These are phyloP conservation scores for Parmelia sp. DNA, from an alignment of 495 filamentous ascomycete species.

Conservation along the genomic window DNA sequence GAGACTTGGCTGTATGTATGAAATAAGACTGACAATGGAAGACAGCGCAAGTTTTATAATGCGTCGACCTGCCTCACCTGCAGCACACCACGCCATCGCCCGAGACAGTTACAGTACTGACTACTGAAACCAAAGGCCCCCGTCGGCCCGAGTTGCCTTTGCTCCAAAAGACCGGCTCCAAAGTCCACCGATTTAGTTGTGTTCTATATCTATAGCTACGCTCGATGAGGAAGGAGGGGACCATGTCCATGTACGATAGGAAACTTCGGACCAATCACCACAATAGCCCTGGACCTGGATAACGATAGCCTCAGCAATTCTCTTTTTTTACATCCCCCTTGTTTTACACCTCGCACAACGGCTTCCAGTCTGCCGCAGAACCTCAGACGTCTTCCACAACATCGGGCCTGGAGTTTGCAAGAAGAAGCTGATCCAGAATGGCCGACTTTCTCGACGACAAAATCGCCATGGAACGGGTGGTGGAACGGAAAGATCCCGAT, in stretches of 20 bases:
- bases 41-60: no score
- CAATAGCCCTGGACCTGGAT: not conserved
- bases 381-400: no score
- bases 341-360: not conserved
- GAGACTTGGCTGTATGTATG: no score
- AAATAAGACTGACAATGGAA: no score
- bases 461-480: not conserved
- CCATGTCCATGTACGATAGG: not conserved
- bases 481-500: not conserved
- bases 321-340: not conserved
- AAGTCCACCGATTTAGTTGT: not conserved
- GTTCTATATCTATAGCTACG: not conserved
- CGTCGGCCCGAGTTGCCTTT: slow-evolving; percentile 2
- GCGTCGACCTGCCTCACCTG: no score
- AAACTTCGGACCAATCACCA: not conserved
- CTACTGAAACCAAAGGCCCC: not conserved
- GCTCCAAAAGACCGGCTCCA: not conserved
- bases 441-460: not conserved
- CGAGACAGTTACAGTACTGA: no score
- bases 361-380: not conserved
- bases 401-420: no score
- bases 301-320: not conserved
- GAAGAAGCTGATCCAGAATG: no score
- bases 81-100: no score
- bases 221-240: not conserved